Base-by-base conservation (phyloP, 306 rosid genomes). In the Vigna hirtella region DNA sequence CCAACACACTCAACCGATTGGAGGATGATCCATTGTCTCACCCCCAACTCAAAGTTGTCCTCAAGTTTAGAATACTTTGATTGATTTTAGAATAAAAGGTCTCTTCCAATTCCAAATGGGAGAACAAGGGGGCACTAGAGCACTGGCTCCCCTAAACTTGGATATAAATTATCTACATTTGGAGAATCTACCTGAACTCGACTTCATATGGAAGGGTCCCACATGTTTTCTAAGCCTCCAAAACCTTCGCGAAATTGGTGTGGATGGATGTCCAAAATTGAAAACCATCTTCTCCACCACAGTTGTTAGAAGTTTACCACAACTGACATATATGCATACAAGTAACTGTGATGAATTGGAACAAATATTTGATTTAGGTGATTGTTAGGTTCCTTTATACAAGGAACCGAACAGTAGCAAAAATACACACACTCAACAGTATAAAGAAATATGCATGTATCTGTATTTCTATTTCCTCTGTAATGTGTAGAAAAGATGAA, bases 241-340 rank as follows among this genome's bases (percentile, higher is more conserved):
- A 38, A 1, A 4, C 16, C 69, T 63, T 34, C 0, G 1, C 0
- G 0, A 0, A 0, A 0, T 63, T 63, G 0, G 0, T 0, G 8
- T 63, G 9, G 0, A 1, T 1, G 9, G 7, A 7, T n/a, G 69
- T 36, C 49, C 69, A 34, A 63, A 63, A 34, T 36, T 63, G 69
- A 63, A 34, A 36, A 36, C 8, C 69, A 63, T 63, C 6, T 63
- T 63, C 49, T 63, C 69, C 15, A 7, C 4, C 1, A 4, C 69
- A 7, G 34, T 63, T 63, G 26, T 63, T 63, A 36, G 3, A n/a
- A 63, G 26, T 3, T 36, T 63, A 9, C 48, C 48, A 34, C n/a
- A n/a, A n/a, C n/a, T 62, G 45, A 0, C 0, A 0, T 0, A 0
- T 0, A 1, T 62, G 0, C 0, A 1, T 1, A 63, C 36, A 63